Evolutionary conservation across 164 flowering plant species (phyloP).

Genomic region (Macadamia integrifolia): DNA sequence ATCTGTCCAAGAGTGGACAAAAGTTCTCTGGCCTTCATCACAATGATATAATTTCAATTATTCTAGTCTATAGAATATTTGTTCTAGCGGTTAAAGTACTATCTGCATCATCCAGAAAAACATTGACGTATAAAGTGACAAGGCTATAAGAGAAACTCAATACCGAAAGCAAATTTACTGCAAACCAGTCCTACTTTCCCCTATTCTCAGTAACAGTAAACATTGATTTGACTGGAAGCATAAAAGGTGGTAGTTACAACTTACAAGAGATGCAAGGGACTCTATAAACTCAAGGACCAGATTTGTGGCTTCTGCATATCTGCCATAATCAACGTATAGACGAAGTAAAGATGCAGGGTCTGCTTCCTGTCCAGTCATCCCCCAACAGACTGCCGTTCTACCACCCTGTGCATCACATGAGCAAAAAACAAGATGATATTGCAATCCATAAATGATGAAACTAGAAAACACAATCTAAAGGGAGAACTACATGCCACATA

Average conservation of each 20-base stretch:
- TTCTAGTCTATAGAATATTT: too few species aligned
- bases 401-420: constrained; percentile 43
- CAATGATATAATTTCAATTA: too few species aligned
- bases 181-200: too few species aligned
- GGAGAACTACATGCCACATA: too few species aligned
- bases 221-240: neutral
- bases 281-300: constrained; percentile 74
- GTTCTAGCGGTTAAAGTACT: too few species aligned
- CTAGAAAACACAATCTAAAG: neutral
- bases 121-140: too few species aligned
- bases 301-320: constrained; percentile 77
- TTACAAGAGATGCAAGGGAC: constrained; percentile 60
- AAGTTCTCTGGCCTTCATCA: too few species aligned
- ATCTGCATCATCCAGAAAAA: too few species aligned
- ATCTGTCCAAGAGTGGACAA: too few species aligned
- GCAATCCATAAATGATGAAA: constrained; percentile 1
- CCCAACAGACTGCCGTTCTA: constrained; percentile 44
- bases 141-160: too few species aligned
- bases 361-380: constrained; percentile 83
- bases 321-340: constrained; percentile 77
- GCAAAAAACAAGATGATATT: neutral
- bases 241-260: constrained; percentile 38
- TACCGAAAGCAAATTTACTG: too few species aligned
- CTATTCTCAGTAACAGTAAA: too few species aligned
- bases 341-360: constrained; percentile 72